Percentiles rank a stretch among this genome's conserved stretches.
Evolutionary conservation across 2,329 filamentous ascomycete genomes (phyloP).

Genomic region (Trichoderma gracile): DNA sequence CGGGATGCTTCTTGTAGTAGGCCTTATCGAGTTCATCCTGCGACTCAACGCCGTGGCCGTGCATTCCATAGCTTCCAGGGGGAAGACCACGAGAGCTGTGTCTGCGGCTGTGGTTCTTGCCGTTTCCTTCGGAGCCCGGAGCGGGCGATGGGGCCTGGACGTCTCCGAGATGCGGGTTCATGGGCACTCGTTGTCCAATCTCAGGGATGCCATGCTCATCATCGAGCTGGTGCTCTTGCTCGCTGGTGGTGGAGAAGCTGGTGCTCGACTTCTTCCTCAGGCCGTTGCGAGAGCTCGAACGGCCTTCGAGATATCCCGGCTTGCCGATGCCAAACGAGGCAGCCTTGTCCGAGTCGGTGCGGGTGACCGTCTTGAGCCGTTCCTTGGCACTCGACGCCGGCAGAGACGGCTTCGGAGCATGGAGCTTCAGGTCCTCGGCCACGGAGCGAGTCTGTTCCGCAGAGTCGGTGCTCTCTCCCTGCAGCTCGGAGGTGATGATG

Average conservation of each 20-base stretch:
- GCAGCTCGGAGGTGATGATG: conserved; percentile 50
- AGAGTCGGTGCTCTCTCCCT: conserved; percentile 38
- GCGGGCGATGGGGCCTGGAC: conserved; percentile 91
- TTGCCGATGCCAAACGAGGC: conserved; percentile 82
- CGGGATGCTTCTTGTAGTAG: conserved; percentile 91
- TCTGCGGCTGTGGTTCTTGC: conserved; percentile 66
- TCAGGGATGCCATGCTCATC: conserved; percentile 89
- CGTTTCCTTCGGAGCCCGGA: conserved; percentile 48
- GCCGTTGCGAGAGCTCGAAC: conserved; percentile 49
- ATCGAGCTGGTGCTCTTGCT: conserved; percentile 54
- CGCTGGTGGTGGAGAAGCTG: conserved; percentile 53
- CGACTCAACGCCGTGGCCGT: conserved; percentile 76
- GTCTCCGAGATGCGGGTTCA: conserved; percentile 89
- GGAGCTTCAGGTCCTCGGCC: conserved; percentile 77
- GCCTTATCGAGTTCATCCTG: conserved; percentile 84
- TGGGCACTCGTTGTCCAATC: conserved; percentile 88
- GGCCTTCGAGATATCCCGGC: conserved; percentile 55
- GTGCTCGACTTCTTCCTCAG: conserved; percentile 67
- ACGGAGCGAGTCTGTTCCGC: conserved; percentile 73
- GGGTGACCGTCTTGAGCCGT: conserved; percentile 79
- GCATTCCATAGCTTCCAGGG: conserved; percentile 88
- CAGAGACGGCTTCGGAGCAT: conserved; percentile 86
- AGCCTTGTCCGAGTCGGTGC: conserved; percentile 85
- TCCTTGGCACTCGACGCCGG: conserved; percentile 79
- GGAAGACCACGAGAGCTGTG: conserved; percentile 71